Conservation (phyloP, 192 early-diverging fungal species). For the Backusella tuberculispora region DNA sequence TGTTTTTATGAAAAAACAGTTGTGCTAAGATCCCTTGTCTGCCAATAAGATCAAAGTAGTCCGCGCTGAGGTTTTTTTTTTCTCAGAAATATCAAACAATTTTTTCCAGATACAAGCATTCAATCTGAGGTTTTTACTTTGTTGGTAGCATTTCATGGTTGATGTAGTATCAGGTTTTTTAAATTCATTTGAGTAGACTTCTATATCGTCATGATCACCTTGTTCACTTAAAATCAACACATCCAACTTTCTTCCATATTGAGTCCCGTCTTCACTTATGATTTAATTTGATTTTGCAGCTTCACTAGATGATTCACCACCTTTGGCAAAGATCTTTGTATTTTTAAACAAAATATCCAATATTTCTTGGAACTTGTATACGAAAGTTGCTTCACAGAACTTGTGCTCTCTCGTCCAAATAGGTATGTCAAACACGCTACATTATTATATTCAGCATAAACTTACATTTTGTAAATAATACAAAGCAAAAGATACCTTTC, state of each 20-base stretch:
- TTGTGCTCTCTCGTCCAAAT: not conserved
- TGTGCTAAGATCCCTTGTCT: too few relatives aligned
- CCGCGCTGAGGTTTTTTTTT: too few relatives aligned
- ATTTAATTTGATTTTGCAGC: conserved; percentile 9
- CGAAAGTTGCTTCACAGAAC: conserved; percentile 3
- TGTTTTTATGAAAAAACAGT: too few relatives aligned
- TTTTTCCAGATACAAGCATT: not conserved
- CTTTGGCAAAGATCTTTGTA: not conserved
- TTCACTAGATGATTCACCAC: conserved; percentile 3
- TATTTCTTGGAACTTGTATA: not conserved
- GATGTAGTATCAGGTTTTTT: not conserved
- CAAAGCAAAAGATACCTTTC: too few relatives aligned
- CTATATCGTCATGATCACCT: too few relatives aligned
- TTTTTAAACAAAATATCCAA: conserved; percentile 9
- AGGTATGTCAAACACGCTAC: conserved; percentile 3
- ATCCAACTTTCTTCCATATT: conserved; percentile 15
- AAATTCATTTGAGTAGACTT: not conserved
- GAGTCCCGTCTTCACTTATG: not conserved
- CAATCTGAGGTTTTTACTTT: not conserved
- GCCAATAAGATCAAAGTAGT: too few relatives aligned
- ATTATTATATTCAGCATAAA: too few relatives aligned
- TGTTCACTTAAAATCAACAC: not conserved
- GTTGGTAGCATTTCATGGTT: conserved; percentile 1
- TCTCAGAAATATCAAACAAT: too few relatives aligned
- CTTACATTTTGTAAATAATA: too few relatives aligned